These are phyloP conservation scores for Penicillium sp. DNA, from an alignment of 2,329 filamentous ascomycete species.

Conservation along the genomic window DNA sequence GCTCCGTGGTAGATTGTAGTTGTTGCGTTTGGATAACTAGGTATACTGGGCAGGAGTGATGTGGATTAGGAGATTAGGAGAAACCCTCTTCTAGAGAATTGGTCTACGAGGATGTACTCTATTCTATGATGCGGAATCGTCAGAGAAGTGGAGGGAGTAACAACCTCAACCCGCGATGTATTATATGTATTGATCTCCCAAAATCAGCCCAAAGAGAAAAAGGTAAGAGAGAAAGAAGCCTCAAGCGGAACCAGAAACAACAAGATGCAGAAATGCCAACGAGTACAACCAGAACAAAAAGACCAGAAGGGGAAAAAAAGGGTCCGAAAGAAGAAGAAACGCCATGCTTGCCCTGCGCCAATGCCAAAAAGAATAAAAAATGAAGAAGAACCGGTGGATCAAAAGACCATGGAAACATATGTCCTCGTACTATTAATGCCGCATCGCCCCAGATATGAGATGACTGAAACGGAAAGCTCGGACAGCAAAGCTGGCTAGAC, in stretches of 20 bases:
- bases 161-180: not conserved
- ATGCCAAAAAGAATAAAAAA: slow-evolving; percentile 20
- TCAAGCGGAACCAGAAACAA: not conserved
- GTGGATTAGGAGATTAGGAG: not conserved
- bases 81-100: not conserved
- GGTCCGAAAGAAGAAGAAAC: slow-evolving; percentile 10
- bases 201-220: not conserved
- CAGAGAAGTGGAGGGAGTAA: slow-evolving; percentile 1
- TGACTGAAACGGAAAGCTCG: slow-evolving; percentile 2
- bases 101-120: not conserved
- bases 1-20: not conserved
- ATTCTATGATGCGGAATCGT: not conserved
- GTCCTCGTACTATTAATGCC: slow-evolving; percentile 19
- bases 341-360: slow-evolving; percentile 24
- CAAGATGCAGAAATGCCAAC: slow-evolving; percentile 5
- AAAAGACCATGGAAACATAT: slow-evolving; percentile 13
- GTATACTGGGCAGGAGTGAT: not conserved
- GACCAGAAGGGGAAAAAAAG: not conserved
- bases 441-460: slow-evolving; percentile 1
- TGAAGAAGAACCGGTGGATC: slow-evolving; percentile 3
- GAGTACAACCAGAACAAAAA: slow-evolving; percentile 4
- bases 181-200: slow-evolving; percentile 4
- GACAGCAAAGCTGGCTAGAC: not conserved
- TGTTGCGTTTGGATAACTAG: not conserved
- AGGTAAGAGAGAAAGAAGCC: not conserved